Conservation (phyloP, 1,139 yeast genomes). For the Debaryomyces coudertii region DNA sequence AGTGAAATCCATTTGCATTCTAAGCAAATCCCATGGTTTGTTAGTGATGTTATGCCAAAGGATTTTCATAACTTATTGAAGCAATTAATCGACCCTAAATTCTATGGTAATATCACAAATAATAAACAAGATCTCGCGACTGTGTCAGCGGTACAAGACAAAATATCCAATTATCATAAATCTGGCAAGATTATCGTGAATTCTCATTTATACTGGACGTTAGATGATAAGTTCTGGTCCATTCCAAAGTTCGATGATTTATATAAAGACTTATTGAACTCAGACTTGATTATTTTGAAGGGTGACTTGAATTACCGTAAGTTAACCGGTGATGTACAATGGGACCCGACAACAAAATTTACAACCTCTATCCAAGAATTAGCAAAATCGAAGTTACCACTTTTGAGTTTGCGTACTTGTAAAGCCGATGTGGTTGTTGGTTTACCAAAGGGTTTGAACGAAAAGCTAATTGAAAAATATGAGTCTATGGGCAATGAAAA, state of each 20-base stretch:
- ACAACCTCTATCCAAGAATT: conserved; percentile 68
- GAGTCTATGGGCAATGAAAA: conserved; percentile 55
- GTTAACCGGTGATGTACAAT: conserved; percentile 83
- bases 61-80: conserved; percentile 66
- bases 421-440: conserved; percentile 98
- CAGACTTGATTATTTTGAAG: conserved; percentile 79
- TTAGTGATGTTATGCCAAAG: conserved; percentile 87
- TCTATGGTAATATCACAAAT: conserved; percentile 53
- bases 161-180: conserved; percentile 51
- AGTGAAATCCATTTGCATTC: conserved; percentile 77
- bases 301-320: conserved; percentile 97
- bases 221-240: conserved; percentile 71
- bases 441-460: conserved; percentile 70
- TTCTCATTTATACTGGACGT: conserved; percentile 86
- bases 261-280: conserved; percentile 50
- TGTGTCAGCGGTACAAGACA: conserved; percentile 47
- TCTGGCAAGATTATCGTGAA: conserved; percentile 57
- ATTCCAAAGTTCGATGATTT: conserved; percentile 51
- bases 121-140: conserved; percentile 25
- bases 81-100: conserved; percentile 56
- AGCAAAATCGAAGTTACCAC: conserved; percentile 59
- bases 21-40: conserved; percentile 95
- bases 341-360: conserved; percentile 86
- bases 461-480: conserved; percentile 65
- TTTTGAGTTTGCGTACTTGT: conserved; percentile 84